Evolutionary conservation across 2,329 filamentous ascomycete genomes (phyloP), one percentile per base, ranked within the genome.

Genomic region (Metarhizium rileyi): DNA sequence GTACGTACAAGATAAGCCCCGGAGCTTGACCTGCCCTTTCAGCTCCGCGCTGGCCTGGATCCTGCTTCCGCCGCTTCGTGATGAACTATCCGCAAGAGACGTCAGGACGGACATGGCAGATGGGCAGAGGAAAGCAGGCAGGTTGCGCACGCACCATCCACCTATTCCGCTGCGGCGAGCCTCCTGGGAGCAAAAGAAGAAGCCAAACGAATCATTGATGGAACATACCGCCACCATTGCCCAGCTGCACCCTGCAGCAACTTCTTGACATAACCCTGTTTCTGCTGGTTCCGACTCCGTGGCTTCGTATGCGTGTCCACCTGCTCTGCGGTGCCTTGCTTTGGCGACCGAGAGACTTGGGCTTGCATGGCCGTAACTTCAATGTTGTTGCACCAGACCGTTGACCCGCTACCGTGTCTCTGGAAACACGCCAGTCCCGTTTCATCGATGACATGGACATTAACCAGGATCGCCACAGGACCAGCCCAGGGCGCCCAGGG

Each of bases 371-470:
- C n/a, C 18, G 6, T 18, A 16, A 36, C 14, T 18, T 10, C 36
- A 42, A 25, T 22, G 38, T 6, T 16, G 38, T 36, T 44, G 36
- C 45, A 25, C 30, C 45, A 22, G 18, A 43, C 27, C 14, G 8
- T 26, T 20, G 42, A 40, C 41, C 49, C 46, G 49, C 49, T 33
- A 44, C 44, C 49, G 27, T 47, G 49, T 50, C 38, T 47, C 49
- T 50, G 49, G 44, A 50, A 50, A 30, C 44, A 50, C 49, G 23
- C 49, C 49, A 50, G 40, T 51, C 46, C 46, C 41, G 26, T 45
- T 50, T 47, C 45, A 45, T 51, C 33, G 26, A 20, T 42, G 49
- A 26, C 27, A 41, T 27, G 27, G 49, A 46, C 46, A n/a, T 12
- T 18, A 45, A 45, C 40, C 14, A 16, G 49, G 46, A 44, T 51